phyloP scores from a whole-genome alignment of 495 filamentous ascomycete species.

The Emericellopsis terricola region DNA sequence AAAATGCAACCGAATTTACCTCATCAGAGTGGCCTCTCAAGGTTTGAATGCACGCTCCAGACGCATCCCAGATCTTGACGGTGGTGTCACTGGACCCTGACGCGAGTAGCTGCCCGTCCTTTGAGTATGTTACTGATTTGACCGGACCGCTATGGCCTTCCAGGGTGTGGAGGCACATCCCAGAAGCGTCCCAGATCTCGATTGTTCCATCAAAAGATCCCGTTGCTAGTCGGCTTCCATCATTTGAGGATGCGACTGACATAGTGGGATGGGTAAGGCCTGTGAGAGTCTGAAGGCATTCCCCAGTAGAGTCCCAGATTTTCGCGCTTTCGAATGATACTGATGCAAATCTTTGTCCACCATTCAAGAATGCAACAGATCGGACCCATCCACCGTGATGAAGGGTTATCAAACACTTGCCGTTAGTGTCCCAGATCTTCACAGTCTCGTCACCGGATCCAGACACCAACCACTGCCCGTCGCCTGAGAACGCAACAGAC shows the following conservation, averaged over 20 bases:
- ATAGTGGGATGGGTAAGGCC: background rate
- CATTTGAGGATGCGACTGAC: constrained; percentile 2
- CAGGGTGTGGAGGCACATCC: constrained; percentile 1
- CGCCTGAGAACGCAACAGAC: constrained; percentile 4
- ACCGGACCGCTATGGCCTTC: background rate
- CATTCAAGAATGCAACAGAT: background rate
- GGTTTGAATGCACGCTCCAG: constrained; percentile 9
- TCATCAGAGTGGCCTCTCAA: constrained; percentile 6
- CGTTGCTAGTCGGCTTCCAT: constrained; percentile 10
- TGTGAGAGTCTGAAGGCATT: constrained; percentile 2
- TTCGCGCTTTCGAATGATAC: background rate
- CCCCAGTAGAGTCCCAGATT: constrained; percentile 5
- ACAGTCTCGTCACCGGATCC: background rate
- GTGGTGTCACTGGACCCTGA: constrained; percentile 3
- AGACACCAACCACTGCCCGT: constrained; percentile 1
- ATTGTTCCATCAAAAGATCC: constrained; percentile 14
- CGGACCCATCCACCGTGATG: background rate
- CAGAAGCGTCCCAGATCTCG: constrained; percentile 16
- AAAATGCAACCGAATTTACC: constrained; percentile 4
- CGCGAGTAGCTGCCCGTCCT: constrained; percentile 6
- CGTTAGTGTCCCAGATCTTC: constrained; percentile 3
- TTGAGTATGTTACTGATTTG: constrained; percentile 1
- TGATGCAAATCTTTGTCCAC: background rate
- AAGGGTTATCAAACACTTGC: background rate
- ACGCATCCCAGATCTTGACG: constrained; percentile 10